Base-by-base conservation (phyloP, 2,329 filamentous ascomycete genomes). In the Trichoderma hamatum region DNA sequence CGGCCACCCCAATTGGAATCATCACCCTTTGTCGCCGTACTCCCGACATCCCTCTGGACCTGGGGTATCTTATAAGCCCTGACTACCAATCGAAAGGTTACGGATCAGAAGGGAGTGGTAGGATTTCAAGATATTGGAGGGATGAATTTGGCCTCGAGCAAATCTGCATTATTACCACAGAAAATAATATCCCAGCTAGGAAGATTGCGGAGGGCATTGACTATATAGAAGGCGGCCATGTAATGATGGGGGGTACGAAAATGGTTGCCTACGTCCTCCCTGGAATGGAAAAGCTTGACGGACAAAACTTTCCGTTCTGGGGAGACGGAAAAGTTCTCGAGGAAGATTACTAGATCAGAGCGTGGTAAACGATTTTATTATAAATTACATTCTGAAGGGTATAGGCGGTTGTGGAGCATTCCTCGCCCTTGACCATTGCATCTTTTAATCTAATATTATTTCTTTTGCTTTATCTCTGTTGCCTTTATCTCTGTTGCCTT, bases 61-160 rank as follows among this genome's bases (percentile, higher is more conserved):
- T 63, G 34, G 34, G 60, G 9, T 63, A 24, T 7, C 11, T 2
- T n/a, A n/a, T n/a, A n/a, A n/a, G n/a, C n/a, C 60, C 60, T 16
- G 60, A 63, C 2, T 14, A 63, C 30, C 43, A 43, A 4, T 51
- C 30, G 21, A 34, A 26, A 6, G 43, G 60, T 2, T 63, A 63
- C 21, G 43, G 13, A n/a, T 51, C 43, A 10, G 60, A 63, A 30
- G 60, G 16, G 21, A n/a, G 30, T 11, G 30, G 28, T 1, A 52
- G 60, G 60, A 21, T 63, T 21, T 46, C 51, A 11, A 6, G 19
- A 7, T 63, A 63, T 14, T 34, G 24, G 5, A 63, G 21, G n/a
- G 60, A 63, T 19, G 60, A 63, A 14, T 63, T 52, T 16, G 60
- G 60, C 6, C 24, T 63, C 43, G 36, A 36, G n/a, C 43, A 63